Evolutionary conservation across 495 filamentous ascomycete species (phyloP), one percentile per base, ranked within the genome.

Genomic region (Hypoxylon fragiforme): DNA sequence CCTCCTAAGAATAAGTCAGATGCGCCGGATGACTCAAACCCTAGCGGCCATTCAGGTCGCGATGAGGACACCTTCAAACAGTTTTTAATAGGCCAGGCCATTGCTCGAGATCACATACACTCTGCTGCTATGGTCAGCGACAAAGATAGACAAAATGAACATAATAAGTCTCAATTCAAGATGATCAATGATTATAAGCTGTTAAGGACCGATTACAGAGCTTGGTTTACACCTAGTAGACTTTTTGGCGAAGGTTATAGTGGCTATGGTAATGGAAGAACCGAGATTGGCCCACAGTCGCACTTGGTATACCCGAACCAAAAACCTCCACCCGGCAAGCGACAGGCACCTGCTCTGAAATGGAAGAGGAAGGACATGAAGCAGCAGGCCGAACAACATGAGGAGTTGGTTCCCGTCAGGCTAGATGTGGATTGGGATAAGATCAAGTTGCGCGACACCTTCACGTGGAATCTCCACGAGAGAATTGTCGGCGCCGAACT

Each of bases 401-500:
- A 98, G 66, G 88, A 96, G 60, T 75, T 98, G 50, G 90, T 97
- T 0, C 94, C 94, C 1, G 81, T 98, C 30, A 81, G 94, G 31
- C 74, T 98, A 36, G 94, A 98, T 56, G 90, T 97, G 37, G 95
- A 98, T 60, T 91, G 86, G 81, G 92, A 97, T 51, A 95, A 95
- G 72, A 83, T 97, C 60, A 92, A 95, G 73, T 82, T 98, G 53
- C 85, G 94, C 63, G 94, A 98, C 71, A 98, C 94, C 7, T 97
- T 98, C 63, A 98, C 94, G 14, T 98, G 91, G 90, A 98, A 97
- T 69, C 82, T 98, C 43, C 90, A 96, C 66, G 94, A 98, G 63
- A 83, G 90, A 41, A 82, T 91, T 16, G 80, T 94, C 3, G 78
- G 82, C 11, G 80, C 85, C 24, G 89, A 94, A 13, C 50, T 90